Base-by-base conservation (phyloP, 176 grass and related monocot species). In the Urochloa ruziziensis region DNA sequence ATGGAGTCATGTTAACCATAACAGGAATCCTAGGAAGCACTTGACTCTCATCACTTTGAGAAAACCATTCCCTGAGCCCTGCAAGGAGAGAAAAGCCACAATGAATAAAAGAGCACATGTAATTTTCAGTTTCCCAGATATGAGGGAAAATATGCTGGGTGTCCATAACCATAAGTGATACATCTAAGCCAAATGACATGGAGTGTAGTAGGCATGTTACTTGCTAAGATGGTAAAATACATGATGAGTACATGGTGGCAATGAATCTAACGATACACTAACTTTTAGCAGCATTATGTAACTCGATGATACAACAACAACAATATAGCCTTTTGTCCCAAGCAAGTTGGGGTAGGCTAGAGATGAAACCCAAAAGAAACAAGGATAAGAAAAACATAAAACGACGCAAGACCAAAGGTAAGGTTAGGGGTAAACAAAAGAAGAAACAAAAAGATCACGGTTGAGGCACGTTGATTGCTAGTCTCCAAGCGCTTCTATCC, bases 61-160 rank as follows among this genome's bases (percentile, higher is more conserved):
- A 90, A 86, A 98, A 98, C 93, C 93, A 95, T 86, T 98, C 96
- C 62, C 96, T 94, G 18, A 98, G 85, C 64, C 96, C 94, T 96
- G 77, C 27, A 21, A 82, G 59, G 17, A n/a, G 13, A 14, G 51
- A n/a, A n/a, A n/a, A 17, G 19, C 40, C 0, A 37, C n/a, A 76
- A 75, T 37, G 15, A 51, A 51, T 68, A 47, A 42, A 37, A 57
- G 67, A 65, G 54, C 23, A 65, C 9, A 72, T 9, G 51, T 7
- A 62, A 37, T 10, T 23, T 80, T 67, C 68, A 76, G 39, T 64
- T 53, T 70, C 44, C 43, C 13, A 72, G 54, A 34, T 46, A 76
- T 36, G 15, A 36, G 65, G 66, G 30, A 3, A 51, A 71, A 43
- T 21, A 58, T 89, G 67, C 44, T 73, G 24, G 16, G 33, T 2